Evolutionary conservation across 2,329 filamentous ascomycete genomes (phyloP), one percentile per base, ranked within the genome.

Genomic region (Didymella sp.): DNA sequence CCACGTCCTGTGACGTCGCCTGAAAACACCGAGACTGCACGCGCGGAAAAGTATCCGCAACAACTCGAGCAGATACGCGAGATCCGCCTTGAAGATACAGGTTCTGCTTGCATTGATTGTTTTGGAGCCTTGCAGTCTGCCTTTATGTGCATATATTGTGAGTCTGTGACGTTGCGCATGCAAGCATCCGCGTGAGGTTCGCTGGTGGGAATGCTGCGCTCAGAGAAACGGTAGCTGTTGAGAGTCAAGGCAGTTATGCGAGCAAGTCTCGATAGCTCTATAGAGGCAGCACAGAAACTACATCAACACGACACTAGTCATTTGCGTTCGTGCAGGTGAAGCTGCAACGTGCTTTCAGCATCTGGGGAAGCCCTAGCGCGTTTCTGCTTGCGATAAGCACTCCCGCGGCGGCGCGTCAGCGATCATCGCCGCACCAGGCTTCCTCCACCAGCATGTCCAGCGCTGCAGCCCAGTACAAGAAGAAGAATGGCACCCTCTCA

Each of bases 401-500:
- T 56, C 48, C 40, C 49, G 47, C 59, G 31, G 48, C 37, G 37
- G 37, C 51, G 45, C 46, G 28, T 48, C 51, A 45, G 22, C 41
- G 35, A 37, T 51, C 46, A 31, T 51, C 46, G 42, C 51, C 51
- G 52, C 57, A 52, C 53, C 45, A 44, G 48, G 53, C 40, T 56
- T 59, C 57, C 41, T 59, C 61, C 56, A 55, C 59, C 67, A 73
- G 58, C 66, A 77, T 77, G 75, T 71, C 73, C 51, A 66, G 69
- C 61, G 73, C 72, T 56, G 67, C 72, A 49, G 72, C 75, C 30
- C 73, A 88, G 56, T 98, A 95, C 84, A 98, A 97, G 80, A 99
- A 98, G 82, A 95, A 96, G 78, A 91, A 98, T 81, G 95, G 95
- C 74, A 85, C 86, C 59, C 80, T 99, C 70, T 85, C 87, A 24